Evolutionary conservation across 768 basidiomycete species (phyloP).

Genomic region (Cystofilobasidium ferigula): DNA sequence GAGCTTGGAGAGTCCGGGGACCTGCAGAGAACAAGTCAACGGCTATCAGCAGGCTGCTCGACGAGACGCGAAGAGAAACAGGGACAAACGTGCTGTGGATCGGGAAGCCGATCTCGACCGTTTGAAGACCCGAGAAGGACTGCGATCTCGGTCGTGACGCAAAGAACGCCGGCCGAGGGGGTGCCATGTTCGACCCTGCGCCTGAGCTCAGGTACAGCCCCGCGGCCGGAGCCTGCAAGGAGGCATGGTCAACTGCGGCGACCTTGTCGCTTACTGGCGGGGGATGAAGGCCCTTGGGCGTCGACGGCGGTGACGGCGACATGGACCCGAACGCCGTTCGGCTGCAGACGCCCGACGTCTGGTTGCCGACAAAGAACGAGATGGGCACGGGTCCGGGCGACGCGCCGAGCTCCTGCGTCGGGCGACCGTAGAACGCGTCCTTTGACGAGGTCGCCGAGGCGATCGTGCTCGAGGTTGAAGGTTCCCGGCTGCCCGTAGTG

Average conservation of each 20-base stretch:
- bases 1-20: background rate
- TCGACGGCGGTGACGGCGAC: background rate
- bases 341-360: background rate
- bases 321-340: background rate
- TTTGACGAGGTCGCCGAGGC: background rate
- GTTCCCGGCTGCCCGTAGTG: background rate
- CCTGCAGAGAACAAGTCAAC: background rate
- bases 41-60: background rate
- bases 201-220: background rate
- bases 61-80: background rate
- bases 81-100: background rate
- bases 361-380: slow-evolving; percentile 16
- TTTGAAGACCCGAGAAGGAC: slow-evolving; percentile 1
- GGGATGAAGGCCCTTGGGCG: slow-evolving; percentile 3
- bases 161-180: background rate
- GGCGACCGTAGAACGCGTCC: slow-evolving; percentile 7
- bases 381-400: slow-evolving; percentile 15
- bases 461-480: background rate
- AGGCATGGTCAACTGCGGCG: background rate
- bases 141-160: slow-evolving; percentile 17
- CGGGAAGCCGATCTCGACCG: slow-evolving; percentile 10
- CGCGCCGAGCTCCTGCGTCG: slow-evolving; percentile 1
- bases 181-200: background rate
- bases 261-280: background rate
- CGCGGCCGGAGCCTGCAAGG: too few species aligned